A percentile compares a stretch with the other conserved stretches of the same genome.
Conservation (phyloP, 2,329 filamentous ascomycete genomes). For the Sporothrix protearum region DNA sequence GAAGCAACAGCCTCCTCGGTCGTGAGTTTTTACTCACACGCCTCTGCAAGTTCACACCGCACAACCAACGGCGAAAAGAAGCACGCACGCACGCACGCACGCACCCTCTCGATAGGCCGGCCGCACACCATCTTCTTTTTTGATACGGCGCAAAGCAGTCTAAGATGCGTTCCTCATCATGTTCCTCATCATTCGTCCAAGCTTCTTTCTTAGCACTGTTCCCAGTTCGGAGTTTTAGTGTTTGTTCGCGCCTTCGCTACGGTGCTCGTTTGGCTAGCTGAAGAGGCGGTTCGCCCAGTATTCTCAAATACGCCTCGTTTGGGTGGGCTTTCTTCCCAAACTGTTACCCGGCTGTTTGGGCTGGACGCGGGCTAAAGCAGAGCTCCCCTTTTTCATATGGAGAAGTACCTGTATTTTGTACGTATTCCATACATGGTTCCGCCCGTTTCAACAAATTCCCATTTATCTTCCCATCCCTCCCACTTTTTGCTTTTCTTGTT, state of each 20-base stretch:
- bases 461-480: constrained; percentile 18
- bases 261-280: neutral
- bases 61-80: neutral
- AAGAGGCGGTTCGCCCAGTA: constrained; percentile 7
- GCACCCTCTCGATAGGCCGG: neutral
- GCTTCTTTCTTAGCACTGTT: neutral
- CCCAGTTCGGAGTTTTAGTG: neutral
- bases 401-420: neutral
- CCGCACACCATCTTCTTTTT: constrained; percentile 9
- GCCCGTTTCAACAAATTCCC: neutral
- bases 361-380: neutral
- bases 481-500: neutral
- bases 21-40: neutral
- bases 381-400: neutral
- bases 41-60: neutral
- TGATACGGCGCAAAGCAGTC: neutral
- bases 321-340: neutral
- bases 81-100: constrained; percentile 4
- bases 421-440: neutral
- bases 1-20: neutral
- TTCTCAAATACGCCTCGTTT: neutral
- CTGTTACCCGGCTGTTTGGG: constrained; percentile 21
- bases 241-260: neutral
- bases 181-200: neutral
- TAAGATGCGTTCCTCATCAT: neutral